phyloP scores from a whole-genome alignment of 768 basidiomycete species.

The Russula brevipes region DNA sequence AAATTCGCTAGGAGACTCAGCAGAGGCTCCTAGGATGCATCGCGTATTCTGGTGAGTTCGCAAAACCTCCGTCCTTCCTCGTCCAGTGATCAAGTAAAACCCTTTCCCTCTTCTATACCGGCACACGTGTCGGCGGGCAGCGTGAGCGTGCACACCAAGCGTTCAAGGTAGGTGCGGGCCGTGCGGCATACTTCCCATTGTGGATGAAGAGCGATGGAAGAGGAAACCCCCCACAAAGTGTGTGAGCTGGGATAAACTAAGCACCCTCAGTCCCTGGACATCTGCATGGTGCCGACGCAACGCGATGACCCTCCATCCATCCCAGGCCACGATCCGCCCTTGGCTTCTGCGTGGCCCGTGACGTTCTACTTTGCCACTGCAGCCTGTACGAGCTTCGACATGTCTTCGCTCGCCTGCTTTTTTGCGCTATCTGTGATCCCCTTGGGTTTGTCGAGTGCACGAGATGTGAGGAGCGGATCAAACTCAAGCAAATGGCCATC shows the following conservation, averaged over 20 bases:
- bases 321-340: constrained; percentile 33
- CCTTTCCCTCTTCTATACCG: constrained; percentile 77
- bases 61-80: too few relatives aligned
- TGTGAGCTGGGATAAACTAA: constrained; percentile 60
- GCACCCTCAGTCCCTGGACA: constrained; percentile 65
- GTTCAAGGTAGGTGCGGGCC: constrained; percentile 70
- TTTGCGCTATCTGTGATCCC: constrained; percentile 79
- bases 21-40: too few relatives aligned
- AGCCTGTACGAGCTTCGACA: constrained; percentile 64
- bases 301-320: constrained; percentile 36
- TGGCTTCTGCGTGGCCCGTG: constrained; percentile 68
- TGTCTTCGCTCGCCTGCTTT: constrained; percentile 73
- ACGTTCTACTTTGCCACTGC: constrained; percentile 71
- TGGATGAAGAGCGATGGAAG: constrained; percentile 63
- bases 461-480: constrained; percentile 72
- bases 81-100: too few relatives aligned
- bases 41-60: too few relatives aligned
- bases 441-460: constrained; percentile 66
- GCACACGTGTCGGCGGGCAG: constrained; percentile 81
- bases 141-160: constrained; percentile 75
- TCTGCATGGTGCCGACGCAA: constrained; percentile 56
- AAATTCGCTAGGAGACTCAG: too few relatives aligned
- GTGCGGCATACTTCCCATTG: constrained; percentile 64
- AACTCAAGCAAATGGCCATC: constrained; percentile 83
- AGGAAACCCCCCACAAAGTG: constrained; percentile 86